A percentile compares a stretch with the other conserved stretches of the same genome.
Evolutionary conservation across 768 basidiomycete genomes (phyloP).

Genomic region (Pulveroboletus frians): DNA sequence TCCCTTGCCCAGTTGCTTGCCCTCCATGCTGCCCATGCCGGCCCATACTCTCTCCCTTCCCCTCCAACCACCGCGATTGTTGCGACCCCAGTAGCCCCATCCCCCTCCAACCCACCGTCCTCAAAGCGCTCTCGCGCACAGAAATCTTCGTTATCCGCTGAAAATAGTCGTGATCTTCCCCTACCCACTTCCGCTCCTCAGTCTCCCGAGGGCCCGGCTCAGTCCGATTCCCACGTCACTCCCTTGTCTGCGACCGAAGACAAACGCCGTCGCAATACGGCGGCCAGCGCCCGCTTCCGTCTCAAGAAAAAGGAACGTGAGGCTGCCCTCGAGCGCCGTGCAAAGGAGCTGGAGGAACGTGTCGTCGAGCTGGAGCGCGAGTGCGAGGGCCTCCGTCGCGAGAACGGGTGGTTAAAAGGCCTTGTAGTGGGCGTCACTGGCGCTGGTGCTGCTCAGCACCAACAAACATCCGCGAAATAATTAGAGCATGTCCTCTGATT

Average conservation of each 20-base stretch:
- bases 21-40: slow-evolving; percentile 42
- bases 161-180: slow-evolving; percentile 3
- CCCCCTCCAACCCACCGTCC: slow-evolving; percentile 18
- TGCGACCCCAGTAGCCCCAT: slow-evolving; percentile 11
- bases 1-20: slow-evolving; percentile 71
- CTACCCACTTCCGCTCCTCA: slow-evolving; percentile 29
- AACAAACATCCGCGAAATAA: slow-evolving; percentile 21
- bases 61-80: slow-evolving; percentile 14
- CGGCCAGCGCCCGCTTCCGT: slow-evolving; percentile 88
- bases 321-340: slow-evolving; percentile 76
- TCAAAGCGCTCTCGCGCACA: slow-evolving; percentile 55
- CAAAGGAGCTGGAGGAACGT: slow-evolving; percentile 77
- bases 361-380: slow-evolving; percentile 85
- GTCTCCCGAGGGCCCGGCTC: slow-evolving; percentile 27
- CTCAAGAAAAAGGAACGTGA: slow-evolving; percentile 96
- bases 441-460: slow-evolving; percentile 41
- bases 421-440: slow-evolving; percentile 85
- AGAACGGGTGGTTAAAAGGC: slow-evolving; percentile 92
- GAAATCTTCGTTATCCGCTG: slow-evolving; percentile 39
- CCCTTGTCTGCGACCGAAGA: slow-evolving; percentile 64
- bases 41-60: slow-evolving; percentile 17
- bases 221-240: slow-evolving; percentile 10
- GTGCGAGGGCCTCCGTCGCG: slow-evolving; percentile 80
- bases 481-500: background rate
- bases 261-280: slow-evolving; percentile 90